A percentile compares a stretch with the other conserved stretches of the same genome.
Evolutionary conservation across 768 basidiomycete genomes (phyloP).

Genomic region (Phanerochaete sordida): DNA sequence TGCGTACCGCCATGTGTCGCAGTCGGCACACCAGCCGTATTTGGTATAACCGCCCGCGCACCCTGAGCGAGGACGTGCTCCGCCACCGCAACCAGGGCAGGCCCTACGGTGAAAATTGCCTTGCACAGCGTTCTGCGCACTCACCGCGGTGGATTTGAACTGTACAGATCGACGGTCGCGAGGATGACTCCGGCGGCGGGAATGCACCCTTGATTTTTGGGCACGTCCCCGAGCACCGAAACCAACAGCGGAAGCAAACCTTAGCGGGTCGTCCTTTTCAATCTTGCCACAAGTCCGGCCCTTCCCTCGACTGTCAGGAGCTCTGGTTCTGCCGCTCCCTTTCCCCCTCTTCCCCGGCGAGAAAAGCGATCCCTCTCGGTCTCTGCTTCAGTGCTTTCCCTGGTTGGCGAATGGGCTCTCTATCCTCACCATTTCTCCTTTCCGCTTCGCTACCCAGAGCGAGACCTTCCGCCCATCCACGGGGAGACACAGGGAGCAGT

Average conservation of each 20-base stretch:
- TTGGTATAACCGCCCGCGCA: conserved; percentile 13
- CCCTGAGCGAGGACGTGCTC: neutral
- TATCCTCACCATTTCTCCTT: conserved; percentile 11
- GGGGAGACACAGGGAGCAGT: conserved; percentile 8
- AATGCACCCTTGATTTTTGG: conserved; percentile 21
- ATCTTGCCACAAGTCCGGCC: conserved; percentile 9
- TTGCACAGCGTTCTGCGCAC: neutral
- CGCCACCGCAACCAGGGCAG: neutral
- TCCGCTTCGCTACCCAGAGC: conserved; percentile 6
- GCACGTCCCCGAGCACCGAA: conserved; percentile 16
- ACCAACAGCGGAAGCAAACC: conserved; percentile 33
- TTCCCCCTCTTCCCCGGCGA: conserved; percentile 15
- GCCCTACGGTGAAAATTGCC: neutral
- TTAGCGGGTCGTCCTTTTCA: conserved; percentile 25
- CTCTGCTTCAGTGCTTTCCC: conserved; percentile 8
- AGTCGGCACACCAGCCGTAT: conserved; percentile 4
- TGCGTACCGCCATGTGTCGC: neutral
- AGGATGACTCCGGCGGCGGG: conserved; percentile 5
- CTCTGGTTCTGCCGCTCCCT: conserved; percentile 11
- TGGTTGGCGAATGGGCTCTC: conserved; percentile 25
- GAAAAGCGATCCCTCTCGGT: conserved; percentile 9
- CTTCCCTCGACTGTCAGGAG: conserved; percentile 12
- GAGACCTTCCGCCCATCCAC: conserved; percentile 19
- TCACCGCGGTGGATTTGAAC: neutral
- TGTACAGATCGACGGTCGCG: conserved; percentile 15